These are phyloP conservation scores for Lycium ferocissimum DNA, from an alignment of 257 asterid species.

Conservation along the genomic window DNA sequence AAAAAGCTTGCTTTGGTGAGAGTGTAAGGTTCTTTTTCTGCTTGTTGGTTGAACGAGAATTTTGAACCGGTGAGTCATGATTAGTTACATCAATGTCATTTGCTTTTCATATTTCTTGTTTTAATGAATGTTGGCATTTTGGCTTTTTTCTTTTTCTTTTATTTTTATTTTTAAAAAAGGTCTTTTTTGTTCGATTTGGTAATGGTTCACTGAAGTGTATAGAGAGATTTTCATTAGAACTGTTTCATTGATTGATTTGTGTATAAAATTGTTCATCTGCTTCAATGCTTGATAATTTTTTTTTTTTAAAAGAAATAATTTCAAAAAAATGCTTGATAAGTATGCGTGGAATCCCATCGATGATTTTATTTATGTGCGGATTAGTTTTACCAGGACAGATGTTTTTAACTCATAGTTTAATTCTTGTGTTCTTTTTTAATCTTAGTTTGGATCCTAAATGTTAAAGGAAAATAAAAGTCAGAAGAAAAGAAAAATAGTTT, in stretches of 20 bases:
- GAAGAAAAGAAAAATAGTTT: background rate
- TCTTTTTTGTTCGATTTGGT: background rate
- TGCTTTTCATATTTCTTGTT: background rate
- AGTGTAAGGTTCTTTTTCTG: background rate
- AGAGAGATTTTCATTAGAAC: background rate
- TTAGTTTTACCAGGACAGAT: background rate
- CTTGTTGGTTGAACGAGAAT: background rate
- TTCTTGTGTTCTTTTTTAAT: background rate
- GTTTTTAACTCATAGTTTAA: background rate
- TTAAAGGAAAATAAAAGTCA: background rate
- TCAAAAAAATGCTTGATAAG: background rate
- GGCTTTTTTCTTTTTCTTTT: background rate
- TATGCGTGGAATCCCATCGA: background rate
- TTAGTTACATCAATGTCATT: background rate
- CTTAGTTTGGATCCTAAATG: background rate
- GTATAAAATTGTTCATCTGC: background rate
- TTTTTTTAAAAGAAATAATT: too few species aligned
- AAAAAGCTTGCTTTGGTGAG: too few species aligned
- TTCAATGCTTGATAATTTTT: background rate
- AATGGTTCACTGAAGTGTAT: background rate
- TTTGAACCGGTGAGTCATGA: conserved; percentile 14
- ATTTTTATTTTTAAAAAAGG: background rate
- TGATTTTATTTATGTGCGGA: background rate
- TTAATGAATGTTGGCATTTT: background rate
- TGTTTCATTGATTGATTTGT: background rate